A percentile compares a stretch with the other conserved stretches of the same genome.
Conservation (phyloP, 2,329 filamentous ascomycete species). For the Phoma sp. region DNA sequence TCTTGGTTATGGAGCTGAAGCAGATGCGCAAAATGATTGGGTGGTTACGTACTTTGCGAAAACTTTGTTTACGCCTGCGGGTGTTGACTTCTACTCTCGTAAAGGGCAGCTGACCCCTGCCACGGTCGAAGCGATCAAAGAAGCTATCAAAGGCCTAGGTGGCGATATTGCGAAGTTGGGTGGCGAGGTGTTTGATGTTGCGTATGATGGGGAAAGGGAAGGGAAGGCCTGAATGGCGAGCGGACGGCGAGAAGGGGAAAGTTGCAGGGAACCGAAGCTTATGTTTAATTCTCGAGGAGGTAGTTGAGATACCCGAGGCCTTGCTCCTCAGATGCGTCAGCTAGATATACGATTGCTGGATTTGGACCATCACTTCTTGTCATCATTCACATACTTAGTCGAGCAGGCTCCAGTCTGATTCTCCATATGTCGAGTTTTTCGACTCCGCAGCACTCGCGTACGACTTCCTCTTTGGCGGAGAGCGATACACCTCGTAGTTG, state of each 20-base stretch:
- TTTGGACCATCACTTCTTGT: not conserved
- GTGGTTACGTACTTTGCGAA: conserved; percentile 85
- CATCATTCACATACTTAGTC: conserved; percentile 14
- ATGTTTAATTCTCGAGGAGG: conserved; percentile 1
- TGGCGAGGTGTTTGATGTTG: conserved; percentile 56
- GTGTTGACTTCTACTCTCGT: conserved; percentile 79
- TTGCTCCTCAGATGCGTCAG: not conserved
- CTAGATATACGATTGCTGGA: no score
- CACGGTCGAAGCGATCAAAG: conserved; percentile 65
- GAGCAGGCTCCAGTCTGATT: conserved; percentile 18
- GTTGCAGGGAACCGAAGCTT: no score
- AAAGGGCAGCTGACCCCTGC: conserved; percentile 63
- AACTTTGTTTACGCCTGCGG: conserved; percentile 83
- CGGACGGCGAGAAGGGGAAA: no score
- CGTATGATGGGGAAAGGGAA: conserved; percentile 34
- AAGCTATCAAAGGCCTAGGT: conserved; percentile 61
- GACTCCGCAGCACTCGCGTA: conserved; percentile 9
- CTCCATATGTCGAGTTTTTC: not conserved
- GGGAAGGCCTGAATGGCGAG: conserved; percentile 12
- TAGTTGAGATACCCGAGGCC: not conserved
- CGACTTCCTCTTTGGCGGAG: not conserved
- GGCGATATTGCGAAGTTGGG: conserved; percentile 62
- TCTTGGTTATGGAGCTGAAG: conserved; percentile 73
- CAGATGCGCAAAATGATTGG: conserved; percentile 64
- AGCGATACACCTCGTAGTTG: not conserved